These are phyloP conservation scores for Coprinopsis strossmayeri DNA, from an alignment of 768 basidiomycete genomes.

Conservation along the genomic window DNA sequence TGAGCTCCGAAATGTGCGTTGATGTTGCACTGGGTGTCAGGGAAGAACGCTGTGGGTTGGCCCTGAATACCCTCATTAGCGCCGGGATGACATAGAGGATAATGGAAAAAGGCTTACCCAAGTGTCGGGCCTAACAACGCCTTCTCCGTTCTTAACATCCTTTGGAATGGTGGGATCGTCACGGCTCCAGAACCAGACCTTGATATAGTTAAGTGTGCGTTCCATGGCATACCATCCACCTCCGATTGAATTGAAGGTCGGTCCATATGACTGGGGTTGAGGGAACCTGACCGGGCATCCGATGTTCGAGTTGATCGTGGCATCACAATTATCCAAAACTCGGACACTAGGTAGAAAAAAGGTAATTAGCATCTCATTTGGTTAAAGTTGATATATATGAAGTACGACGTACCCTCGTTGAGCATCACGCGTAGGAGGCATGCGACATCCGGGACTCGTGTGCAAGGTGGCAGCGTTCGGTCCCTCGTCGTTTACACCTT, in stretches of 20 bases:
- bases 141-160: constrained; percentile 37
- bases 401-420: constrained; percentile 38
- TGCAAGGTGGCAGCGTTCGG: constrained; percentile 32
- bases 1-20: constrained; percentile 43
- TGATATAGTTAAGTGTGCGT: constrained; percentile 49
- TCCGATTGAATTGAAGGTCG: constrained; percentile 49
- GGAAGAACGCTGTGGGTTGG: constrained; percentile 51
- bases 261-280: constrained; percentile 44
- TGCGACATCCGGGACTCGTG: constrained; percentile 27
- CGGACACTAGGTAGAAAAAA: background rate
- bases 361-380: too few species aligned
- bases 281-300: constrained; percentile 25
- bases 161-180: constrained; percentile 37
- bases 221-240: constrained; percentile 67
- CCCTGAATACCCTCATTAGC: constrained; percentile 36
- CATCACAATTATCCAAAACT: constrained; percentile 19
- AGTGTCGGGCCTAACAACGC: constrained; percentile 35
- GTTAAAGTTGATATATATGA: background rate
- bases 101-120: constrained; percentile 38
- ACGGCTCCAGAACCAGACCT: constrained; percentile 71
- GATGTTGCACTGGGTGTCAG: constrained; percentile 54
- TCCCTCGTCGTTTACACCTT: constrained; percentile 33
- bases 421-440: constrained; percentile 21
- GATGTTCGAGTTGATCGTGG: constrained; percentile 18
- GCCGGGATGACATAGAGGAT: background rate